phyloP scores from a whole-genome alignment of 345 rosid genomes.

The Brassica carinata region DNA sequence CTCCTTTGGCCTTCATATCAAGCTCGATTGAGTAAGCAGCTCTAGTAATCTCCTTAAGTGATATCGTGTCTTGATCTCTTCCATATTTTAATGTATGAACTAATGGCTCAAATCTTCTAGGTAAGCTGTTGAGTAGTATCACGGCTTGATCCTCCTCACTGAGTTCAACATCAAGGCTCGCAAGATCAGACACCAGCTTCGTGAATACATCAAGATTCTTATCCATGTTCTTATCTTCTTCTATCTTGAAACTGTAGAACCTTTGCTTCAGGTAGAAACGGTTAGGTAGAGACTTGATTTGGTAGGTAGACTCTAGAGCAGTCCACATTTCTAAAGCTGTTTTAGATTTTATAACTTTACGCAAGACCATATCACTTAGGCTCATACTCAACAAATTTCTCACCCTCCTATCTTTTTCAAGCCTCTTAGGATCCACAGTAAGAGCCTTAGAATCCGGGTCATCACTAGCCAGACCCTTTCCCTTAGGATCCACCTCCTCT shows the following conservation, averaged over 20 bases:
- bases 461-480: background rate
- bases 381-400: background rate
- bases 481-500: background rate
- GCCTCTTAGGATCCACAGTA: background rate
- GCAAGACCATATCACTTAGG: background rate
- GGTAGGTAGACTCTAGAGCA: background rate
- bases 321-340: background rate
- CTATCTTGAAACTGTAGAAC: background rate
- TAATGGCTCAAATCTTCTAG: background rate
- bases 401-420: background rate
- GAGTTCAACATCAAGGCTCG: background rate
- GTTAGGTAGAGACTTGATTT: background rate
- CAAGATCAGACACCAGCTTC: background rate
- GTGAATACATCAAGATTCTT: background rate
- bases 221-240: background rate
- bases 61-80: background rate
- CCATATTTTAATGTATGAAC: background rate
- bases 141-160: background rate
- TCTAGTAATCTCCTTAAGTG: background rate
- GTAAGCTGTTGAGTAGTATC: background rate
- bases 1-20: background rate
- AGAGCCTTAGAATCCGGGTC: background rate
- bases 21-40: background rate
- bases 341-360: background rate
- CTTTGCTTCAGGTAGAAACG: background rate